Base-by-base conservation (phyloP, 108 stramenopile genomes). In the Cylindrotheca fusiformis region DNA sequence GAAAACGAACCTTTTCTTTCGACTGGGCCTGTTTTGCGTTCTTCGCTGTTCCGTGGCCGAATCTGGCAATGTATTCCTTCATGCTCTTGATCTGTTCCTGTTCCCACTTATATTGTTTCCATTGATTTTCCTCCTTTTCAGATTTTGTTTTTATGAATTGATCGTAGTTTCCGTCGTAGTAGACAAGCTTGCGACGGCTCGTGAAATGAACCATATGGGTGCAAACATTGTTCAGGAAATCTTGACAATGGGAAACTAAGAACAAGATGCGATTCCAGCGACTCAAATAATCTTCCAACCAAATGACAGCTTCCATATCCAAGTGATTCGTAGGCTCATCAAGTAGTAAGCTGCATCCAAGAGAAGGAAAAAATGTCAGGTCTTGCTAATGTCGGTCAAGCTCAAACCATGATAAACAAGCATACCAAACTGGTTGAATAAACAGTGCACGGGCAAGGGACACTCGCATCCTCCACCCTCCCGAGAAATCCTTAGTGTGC, bases 391-490 rank as follows among this genome's bases (percentile, higher is more conserved):
- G n/a, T n/a, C n/a, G n/a, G n/a, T n/a, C n/a, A n/a, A n/a, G n/a
- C n/a, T n/a, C n/a, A n/a, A n/a, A 45, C 17, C 12, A 45, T 45
- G 17, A 52, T 22, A 55, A 96, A 48, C 68, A 95, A 93, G 87
- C 67, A 29, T 50, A 74, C 58, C 60, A 99, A 65, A 64, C 93
- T 20, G 99, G 99, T 78, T 97, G 90, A 54, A 99, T 81, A 75
- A 98, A 99, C 31, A 99, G 79, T 22, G 99, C 99, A 21, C 96
- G 71, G 20, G 97, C 96, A 52, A 99, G 68, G 3, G 95, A 88
- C 31, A 99, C 97, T 27, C 98, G 80, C 98, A 99, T 99, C 23
- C 98, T 71, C 99, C 99, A 99, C 19, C 99, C 99, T 54, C 99
- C 99, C 61, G 80, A 82, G 69, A 99, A 99, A 59, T 98, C 97